Base-by-base conservation (phyloP, 345 rosid genomes). In the Ceriops tagal region DNA sequence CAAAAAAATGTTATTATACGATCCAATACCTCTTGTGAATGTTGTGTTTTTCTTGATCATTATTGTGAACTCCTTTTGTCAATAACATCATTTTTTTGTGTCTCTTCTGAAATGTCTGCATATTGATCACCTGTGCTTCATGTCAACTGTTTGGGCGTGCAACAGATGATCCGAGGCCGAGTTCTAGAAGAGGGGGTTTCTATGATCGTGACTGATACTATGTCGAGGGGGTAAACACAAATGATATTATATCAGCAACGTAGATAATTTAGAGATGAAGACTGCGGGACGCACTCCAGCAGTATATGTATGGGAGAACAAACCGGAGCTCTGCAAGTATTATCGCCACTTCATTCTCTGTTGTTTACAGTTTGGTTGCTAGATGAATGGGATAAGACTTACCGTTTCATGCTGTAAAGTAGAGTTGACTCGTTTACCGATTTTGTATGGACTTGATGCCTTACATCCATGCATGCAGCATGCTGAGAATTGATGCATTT, bases 161-260 rank as follows among this genome's bases (percentile, higher is more conserved):
- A 22, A 70, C 88, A 83, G 89, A 80, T 69, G 87, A 83, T 1
- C 79, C 74, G 6, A 70, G 77, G 72, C 81, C 84, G 18, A 80
- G 80, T 75, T 62, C 86, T 15, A 80, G 86, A 73, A 73, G 84
- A 71, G 78, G 75, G 35, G 71, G 68, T 61, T 69, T 68, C 64
- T 67, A 58, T 68, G 79, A 63, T 69, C 71, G 61, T 39, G 32
- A 66, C 77, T 85, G 64, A 80, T 58, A 24, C 47, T 39, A 15
- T 15, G 46, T 61, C 47, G 52, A 32, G 27, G 15, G 10, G 34
- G 49, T 51, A 51, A 7, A 11, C 56, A 69, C 51, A 59, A 55
- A 66, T 2, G 30, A 26, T n/a, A 39, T 26, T 16, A 43, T 32
- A 32, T 19, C 46, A 49, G 35, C 64, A 20, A 52, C 73, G 69